Base-by-base conservation (phyloP, 2,329 filamentous ascomycete species). In the Verticillium nonalfalfae region DNA sequence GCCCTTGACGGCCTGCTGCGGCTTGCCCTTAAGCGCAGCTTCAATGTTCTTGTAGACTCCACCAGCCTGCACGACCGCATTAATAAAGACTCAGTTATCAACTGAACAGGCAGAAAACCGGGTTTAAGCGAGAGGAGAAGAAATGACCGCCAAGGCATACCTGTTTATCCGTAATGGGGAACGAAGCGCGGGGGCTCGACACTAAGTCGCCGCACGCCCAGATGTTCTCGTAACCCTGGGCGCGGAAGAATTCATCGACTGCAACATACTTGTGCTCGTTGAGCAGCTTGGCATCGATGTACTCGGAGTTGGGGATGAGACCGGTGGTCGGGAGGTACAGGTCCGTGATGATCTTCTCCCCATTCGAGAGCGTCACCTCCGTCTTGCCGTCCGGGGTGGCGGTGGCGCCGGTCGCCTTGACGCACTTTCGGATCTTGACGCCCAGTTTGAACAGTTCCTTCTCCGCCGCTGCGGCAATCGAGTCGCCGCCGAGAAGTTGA, bases 111-210 rank as follows among this genome's bases (percentile, higher is more conserved):
- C 45, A 7, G 45, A 13, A 52, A 52, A 52, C 45, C 45, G 45
- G 45, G 18, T 52, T 52, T 52, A 9, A 52, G 45, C 45, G 26
- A 59, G 54, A 34, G 45, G 38, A 58, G 36, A 31, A 31, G 31
- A 34, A 35, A 33, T 36, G 60, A 35, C 35, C 18, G 50, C 21
- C 9, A 35, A 21, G 18, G 67, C 74, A 68, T 61, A 78, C 78
- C 70, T 85, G 82, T 65, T 82, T 82, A 61, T 84, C 86, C 0
- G 85, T 85, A 61, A 84, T 78, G 73, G 87, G 81, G 68, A 86
- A 87, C 1, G 83, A 83, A 6, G 84, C 79, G 31, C 77, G 74
- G 26, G 82, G 81, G 68, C 77, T 78, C 65, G 77, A 79, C 31
- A 84, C 78, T 52, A 83, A 71, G 60, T 85, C 83, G 31, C 83